Evolutionary conservation across 257 asterid genomes (phyloP), one percentile per base, ranked within the genome.

Genomic region (Penstemon davidsonii): DNA sequence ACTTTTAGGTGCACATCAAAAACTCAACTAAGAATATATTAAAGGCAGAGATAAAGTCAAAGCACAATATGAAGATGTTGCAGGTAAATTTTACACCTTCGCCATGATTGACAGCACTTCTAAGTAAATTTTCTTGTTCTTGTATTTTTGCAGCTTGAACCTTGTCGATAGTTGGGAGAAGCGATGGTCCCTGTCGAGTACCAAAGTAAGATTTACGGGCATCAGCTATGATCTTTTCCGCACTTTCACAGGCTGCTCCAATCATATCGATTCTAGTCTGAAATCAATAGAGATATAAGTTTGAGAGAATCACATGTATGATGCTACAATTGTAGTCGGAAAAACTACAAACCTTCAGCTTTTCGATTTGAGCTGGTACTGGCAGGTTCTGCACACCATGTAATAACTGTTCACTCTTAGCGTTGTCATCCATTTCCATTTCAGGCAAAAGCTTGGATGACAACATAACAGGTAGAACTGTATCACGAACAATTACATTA

Each of bases 121-220:
- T 82, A 67, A 93, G 97, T 78, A 84, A 78, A 76, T 79, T 93
- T 81, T 93, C 99, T 75, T 93, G 97, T 69, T 93, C 99, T 71
- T 93, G 97, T 73, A 93, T 90, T 83, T 93, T 93, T 66, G 96
- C 96, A 75, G 99, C 97, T 82, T 93, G 99, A 77, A 76, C 97
- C 87, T 93, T 93, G 86, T 93, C 99, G 6, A 93, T 73, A 62
- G 97, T 85, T 66, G 99, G 99, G 69, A 93, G 88, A 73, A 82
- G 81, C 37, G 95, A 78, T 41, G 99, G 88, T 68, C 96, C 99
- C 74, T 93, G 99, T 55, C 97, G 85, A 73, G 96, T 91, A 51
- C 97, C 92, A 73, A 90, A 87, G 82, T 84, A 74, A 71, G 92
- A 77, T 75, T 90, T 93, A 10, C 97, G 94, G 2, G 96, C 87